Base-by-base conservation (phyloP, 768 basidiomycete species). In the Cyclocybe cylindracea region DNA sequence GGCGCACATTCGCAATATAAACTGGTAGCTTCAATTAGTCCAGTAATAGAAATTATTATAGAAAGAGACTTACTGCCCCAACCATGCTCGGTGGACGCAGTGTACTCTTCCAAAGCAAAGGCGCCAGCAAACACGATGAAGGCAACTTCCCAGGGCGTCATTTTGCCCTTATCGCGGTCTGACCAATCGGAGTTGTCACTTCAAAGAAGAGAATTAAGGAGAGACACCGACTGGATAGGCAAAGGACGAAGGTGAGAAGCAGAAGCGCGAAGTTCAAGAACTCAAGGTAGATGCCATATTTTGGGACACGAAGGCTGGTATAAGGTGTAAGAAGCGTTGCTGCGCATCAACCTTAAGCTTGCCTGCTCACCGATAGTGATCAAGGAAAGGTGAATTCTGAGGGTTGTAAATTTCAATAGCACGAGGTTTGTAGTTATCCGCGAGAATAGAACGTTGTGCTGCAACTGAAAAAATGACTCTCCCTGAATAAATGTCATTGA, bases 401-500 rank as follows among this genome's bases (percentile, higher is more conserved):
- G 77, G 73, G 60, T 91, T 78, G 65, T 94, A 93, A 32, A 86
- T 74, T 59, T 86, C 83, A 56, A 88, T 91, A 13, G 82, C 81
- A 38, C 80, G 79, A 32, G 80, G 82, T 69, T 91, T 93, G 73
- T 98, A 98, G 62, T 91, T 90, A 67, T 98, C 96, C 13, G 88
- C 86, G 7, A 98, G 77, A 45, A 98, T 80, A 1, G 93, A 89
- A 19, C 87, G 84, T 43, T 72, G 79, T 6, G 82, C 76, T 5
- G 79, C 66, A 48, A 80, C 70, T 8, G 85, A 82, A 55, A 88
- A 87, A 11, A 89, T 77, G 33, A 91, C 81, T 6, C 82, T 78
- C n/a, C 89, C 96, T 3, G 82, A 74, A 67, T 94, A 90, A 44
- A 99, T 91, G 47, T 94, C 89, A 58, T 87, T 86, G 34, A 98